A percentile compares a stretch with the other conserved stretches of the same genome.
Evolutionary conservation across 768 basidiomycete species (phyloP).

Genomic region (Exsudoporus frostii): DNA sequence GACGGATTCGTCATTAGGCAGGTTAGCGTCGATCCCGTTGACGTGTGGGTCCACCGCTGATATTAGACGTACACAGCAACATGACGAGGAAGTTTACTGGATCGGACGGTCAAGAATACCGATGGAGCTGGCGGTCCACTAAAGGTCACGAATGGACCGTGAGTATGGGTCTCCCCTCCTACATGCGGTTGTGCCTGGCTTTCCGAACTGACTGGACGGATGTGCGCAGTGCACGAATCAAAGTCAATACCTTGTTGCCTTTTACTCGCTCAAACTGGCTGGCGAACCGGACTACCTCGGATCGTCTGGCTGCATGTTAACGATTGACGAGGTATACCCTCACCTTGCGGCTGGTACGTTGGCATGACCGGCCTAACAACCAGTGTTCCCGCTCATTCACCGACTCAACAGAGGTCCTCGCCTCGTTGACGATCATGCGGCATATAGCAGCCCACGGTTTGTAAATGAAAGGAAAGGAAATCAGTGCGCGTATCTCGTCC

Average conservation of each 20-base stretch:
- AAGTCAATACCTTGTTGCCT: slow-evolving; percentile 51
- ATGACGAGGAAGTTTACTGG: slow-evolving; percentile 51
- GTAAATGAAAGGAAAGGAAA: slow-evolving; percentile 18
- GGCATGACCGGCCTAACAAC: background rate
- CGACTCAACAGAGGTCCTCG: slow-evolving; percentile 55
- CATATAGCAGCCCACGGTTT: slow-evolving; percentile 51
- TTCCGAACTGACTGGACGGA: background rate
- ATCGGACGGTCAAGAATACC: slow-evolving; percentile 59
- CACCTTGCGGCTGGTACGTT: slow-evolving; percentile 54
- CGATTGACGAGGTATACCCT: slow-evolving; percentile 57
- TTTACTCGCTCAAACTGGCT: slow-evolving; percentile 53
- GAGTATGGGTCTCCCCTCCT: slow-evolving; percentile 21
- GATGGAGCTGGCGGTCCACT: slow-evolving; percentile 50
- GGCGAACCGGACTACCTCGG: slow-evolving; percentile 52
- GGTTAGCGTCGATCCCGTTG: slow-evolving; percentile 33
- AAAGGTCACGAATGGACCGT: slow-evolving; percentile 65
- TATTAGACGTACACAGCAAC: slow-evolving; percentile 32
- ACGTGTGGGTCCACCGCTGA: slow-evolving; percentile 2
- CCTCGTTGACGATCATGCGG: slow-evolving; percentile 61
- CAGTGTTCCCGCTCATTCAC: slow-evolving; percentile 10
- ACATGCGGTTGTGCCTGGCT: background rate
- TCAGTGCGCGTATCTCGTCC: background rate
- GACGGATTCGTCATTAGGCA: slow-evolving; percentile 37
- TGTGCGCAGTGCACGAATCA: slow-evolving; percentile 51
- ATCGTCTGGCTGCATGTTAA: slow-evolving; percentile 62